A percentile compares a stretch with the other conserved stretches of the same genome.
phyloP scores from a whole-genome alignment of 306 rosid species.

The Pueraria montana region DNA sequence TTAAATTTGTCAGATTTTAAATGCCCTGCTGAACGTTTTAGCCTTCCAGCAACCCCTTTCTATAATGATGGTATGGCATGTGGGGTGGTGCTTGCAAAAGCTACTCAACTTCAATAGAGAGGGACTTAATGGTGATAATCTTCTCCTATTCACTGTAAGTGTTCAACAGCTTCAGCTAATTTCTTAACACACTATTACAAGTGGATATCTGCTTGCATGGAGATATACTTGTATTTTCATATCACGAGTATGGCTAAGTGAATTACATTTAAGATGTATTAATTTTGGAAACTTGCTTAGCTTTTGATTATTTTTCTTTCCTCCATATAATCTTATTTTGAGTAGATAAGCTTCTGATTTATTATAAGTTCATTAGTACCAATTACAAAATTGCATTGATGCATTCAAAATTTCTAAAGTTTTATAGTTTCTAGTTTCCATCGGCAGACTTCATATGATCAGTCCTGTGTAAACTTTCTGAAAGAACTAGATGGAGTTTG shows the following conservation, averaged over 20 bases:
- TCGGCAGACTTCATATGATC: constrained; percentile 79
- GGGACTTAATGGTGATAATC: constrained; percentile 54
- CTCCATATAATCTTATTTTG: too few relatives aligned
- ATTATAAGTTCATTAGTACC: constrained; percentile 10
- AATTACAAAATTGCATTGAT: constrained; percentile 34
- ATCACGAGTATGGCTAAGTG: constrained; percentile 5
- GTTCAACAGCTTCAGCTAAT: constrained; percentile 43
- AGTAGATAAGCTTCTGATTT: too few relatives aligned
- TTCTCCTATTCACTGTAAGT: constrained; percentile 73
- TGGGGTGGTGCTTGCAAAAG: constrained; percentile 86
- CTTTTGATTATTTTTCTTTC: constrained; percentile 14
- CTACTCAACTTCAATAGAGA: constrained; percentile 59
- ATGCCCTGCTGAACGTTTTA: constrained; percentile 74
- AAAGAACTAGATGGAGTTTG: constrained; percentile 84
- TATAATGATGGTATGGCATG: constrained; percentile 68
- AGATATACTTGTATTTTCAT: neutral
- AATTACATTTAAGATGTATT: neutral
- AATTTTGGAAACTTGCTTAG: neutral
- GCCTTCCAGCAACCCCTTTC: constrained; percentile 72
- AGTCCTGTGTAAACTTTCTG: constrained; percentile 58
- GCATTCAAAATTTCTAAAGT: constrained; percentile 66
- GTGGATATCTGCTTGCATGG: neutral
- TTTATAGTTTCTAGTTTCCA: constrained; percentile 79
- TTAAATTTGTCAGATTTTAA: constrained; percentile 70
- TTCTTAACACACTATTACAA: constrained; percentile 29